phyloP scores from a whole-genome alignment of 345 rosid genomes.

The Citrus mangshanensis region DNA sequence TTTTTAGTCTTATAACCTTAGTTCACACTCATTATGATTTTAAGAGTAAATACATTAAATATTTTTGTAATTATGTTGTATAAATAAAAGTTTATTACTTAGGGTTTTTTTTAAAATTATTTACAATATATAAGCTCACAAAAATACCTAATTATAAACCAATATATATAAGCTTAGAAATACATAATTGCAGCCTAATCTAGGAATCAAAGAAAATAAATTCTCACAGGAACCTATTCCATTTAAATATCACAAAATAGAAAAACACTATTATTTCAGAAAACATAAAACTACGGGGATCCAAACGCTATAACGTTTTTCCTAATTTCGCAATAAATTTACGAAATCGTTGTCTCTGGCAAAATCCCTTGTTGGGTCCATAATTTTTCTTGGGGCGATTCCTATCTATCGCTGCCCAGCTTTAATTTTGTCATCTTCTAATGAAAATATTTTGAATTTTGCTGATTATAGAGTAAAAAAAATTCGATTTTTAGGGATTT shows the following conservation, averaged over 20 bases:
- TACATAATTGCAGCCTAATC: too few relatives aligned
- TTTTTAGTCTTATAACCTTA: too few relatives aligned
- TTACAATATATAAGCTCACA: too few relatives aligned
- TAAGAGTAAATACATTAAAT: too few relatives aligned
- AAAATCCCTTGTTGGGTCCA: background rate
- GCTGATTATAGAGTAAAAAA: background rate
- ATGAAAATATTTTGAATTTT: background rate
- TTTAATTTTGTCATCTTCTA: background rate
- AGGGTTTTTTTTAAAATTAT: too few relatives aligned
- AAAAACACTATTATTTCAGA: background rate
- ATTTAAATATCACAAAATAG: background rate
- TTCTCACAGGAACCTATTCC: too few relatives aligned
- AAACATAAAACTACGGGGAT: background rate
- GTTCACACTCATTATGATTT: too few relatives aligned
- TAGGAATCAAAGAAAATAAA: too few relatives aligned
- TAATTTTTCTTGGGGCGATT: background rate
- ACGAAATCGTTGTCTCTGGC: background rate
- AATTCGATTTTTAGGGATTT: conserved; percentile 8
- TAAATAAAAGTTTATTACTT: too few relatives aligned
- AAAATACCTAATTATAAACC: too few relatives aligned
- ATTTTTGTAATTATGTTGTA: too few relatives aligned
- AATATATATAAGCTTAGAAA: too few relatives aligned
- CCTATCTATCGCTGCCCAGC: background rate
- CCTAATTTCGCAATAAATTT: background rate
- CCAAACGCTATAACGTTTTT: background rate